phyloP scores from a whole-genome alignment of 208 protist species.

The Chromosphaera perkinsii region DNA sequence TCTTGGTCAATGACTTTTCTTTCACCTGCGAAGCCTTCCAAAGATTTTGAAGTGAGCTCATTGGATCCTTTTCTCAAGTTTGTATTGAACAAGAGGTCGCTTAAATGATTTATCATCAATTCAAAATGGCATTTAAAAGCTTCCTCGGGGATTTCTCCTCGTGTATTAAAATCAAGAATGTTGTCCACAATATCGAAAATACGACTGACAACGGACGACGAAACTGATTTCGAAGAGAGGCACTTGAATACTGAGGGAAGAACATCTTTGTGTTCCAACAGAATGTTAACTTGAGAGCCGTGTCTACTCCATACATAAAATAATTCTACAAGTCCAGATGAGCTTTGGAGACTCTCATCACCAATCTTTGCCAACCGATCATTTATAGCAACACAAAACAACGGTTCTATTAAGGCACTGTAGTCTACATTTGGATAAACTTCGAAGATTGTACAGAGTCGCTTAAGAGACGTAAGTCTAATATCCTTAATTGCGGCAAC shows the following conservation, averaged over 20 bases:
- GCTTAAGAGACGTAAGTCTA: background rate
- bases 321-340: slow-evolving; percentile 22
- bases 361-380: background rate
- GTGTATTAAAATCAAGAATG: slow-evolving; percentile 2
- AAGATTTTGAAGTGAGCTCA: too few species aligned
- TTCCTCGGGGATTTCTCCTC: too few species aligned
- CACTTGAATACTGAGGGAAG: slow-evolving; percentile 17
- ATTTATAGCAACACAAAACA: slow-evolving; percentile 3
- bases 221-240: background rate
- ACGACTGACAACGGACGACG: background rate
- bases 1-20: too few species aligned
- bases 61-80: too few species aligned
- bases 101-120: too few species aligned
- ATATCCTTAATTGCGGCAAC: background rate
- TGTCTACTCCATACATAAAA: slow-evolving; percentile 6
- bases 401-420: background rate
- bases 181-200: slow-evolving; percentile 22
- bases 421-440: background rate
- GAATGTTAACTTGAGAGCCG: background rate
- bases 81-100: too few species aligned
- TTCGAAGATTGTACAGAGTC: background rate
- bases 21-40: too few species aligned
- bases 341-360: slow-evolving; percentile 7
- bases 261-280: background rate
- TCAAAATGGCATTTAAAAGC: too few species aligned